Base-by-base conservation (phyloP, 2,329 filamentous ascomycete species). In the Ploettnerulaceae sp. region DNA sequence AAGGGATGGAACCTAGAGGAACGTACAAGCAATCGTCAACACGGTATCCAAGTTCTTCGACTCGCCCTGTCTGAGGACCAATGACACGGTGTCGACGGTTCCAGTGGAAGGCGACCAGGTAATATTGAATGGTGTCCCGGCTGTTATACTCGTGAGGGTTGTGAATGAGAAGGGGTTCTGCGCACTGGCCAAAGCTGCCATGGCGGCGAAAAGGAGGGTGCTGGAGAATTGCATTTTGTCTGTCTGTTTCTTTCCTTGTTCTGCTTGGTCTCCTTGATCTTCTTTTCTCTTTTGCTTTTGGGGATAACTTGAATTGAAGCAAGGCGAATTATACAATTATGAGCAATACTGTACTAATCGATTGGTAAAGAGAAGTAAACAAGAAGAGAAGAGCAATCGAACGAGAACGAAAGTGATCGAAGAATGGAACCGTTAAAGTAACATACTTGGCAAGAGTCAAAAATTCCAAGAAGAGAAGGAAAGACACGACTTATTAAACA, bases 161-260 rank as follows among this genome's bases (percentile, higher is more conserved):
- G 48, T 53, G 40, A 57, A 56, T 4, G 54, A 49, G 45, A 62
- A 61, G 4, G 54, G 47, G 42, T 60, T 61, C 31, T 57, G 53
- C 2, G 51, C 29, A 5, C 45, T 31, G 3, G 54, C 48, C n/a
- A 56, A 29, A 12, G 49, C 41, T 9, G 46, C 49, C 15, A 54
- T 15, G 14, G 49, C 8, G 14, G 36, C 31, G 22, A 48, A 9
- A 34, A 49, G 21, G 36, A 57, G 20, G 20, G 51, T 39, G n/a
- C 40, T 45, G n/a, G 53, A 55, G 56, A 55, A 54, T 9, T 43
- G 55, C 57, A 60, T 61, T 7, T 48, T 57, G 45, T 11, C 17
- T 14, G 4, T 7, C 32, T 34, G 8, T 8, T 25, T n/a, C 25
- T 6, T 25, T 26, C 18, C 20, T 20, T 25, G 21, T 12, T 44